These are phyloP conservation scores for Aspergillus ruber DNA, from an alignment of 2,329 filamentous ascomycete genomes.

Conservation along the genomic window DNA sequence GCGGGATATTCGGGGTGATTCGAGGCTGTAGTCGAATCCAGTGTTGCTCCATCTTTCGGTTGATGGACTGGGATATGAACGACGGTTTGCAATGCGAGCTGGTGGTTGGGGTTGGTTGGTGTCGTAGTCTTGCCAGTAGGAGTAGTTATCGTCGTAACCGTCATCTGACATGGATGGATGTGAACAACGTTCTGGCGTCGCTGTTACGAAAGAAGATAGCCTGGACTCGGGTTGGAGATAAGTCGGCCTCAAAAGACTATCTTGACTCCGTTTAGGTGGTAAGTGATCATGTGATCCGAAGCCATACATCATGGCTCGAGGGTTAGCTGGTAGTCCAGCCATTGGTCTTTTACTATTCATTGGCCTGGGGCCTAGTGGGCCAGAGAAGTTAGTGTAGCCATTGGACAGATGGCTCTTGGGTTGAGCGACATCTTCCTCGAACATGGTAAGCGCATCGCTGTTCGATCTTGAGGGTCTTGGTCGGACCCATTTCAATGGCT, in stretches of 20 bases:
- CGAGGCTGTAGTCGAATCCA: neutral
- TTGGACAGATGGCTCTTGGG: constrained; percentile 10
- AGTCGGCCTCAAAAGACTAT: constrained; percentile 7
- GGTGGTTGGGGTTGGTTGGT: no score
- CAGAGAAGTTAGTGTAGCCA: constrained; percentile 4
- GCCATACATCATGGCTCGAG: constrained; percentile 28
- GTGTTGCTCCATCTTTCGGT: neutral
- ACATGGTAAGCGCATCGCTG: constrained; percentile 32
- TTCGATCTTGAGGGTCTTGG: constrained; percentile 14
- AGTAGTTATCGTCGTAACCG: neutral
- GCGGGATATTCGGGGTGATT: constrained; percentile 12
- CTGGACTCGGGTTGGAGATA: constrained; percentile 5
- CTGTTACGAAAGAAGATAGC: no score
- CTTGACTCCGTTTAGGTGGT: constrained; percentile 4
- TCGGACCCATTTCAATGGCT: constrained; percentile 29
- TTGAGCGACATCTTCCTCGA: constrained; percentile 25
- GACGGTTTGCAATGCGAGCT: no score
- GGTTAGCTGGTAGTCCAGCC: constrained; percentile 29
- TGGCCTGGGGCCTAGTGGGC: constrained; percentile 1
- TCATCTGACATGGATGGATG: neutral
- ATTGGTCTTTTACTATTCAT: constrained; percentile 6
- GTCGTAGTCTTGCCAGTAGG: no score
- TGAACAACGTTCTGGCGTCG: neutral
- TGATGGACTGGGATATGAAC: neutral
- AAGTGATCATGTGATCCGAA: constrained; percentile 13